Base-by-base conservation (phyloP, 345 rosid genomes). In the Syzygium jambos region DNA sequence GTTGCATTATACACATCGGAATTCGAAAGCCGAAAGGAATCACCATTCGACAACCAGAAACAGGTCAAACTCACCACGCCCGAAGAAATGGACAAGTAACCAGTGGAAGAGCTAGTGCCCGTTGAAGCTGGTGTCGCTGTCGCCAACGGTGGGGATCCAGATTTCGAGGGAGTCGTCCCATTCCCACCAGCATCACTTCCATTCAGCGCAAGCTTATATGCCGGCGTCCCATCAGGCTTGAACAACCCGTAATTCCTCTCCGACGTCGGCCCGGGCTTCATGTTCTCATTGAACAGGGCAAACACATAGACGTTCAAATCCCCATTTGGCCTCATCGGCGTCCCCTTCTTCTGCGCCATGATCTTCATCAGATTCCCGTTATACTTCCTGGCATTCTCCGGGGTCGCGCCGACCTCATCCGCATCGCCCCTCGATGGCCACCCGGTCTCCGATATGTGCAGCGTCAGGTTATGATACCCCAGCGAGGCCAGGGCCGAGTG, bases 361-460 rank as follows among this genome's bases (percentile, higher is more conserved):
- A 93, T 59, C 93, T 95, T 96, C 3, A 96, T 91, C 91, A 96
- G 73, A 89, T 98, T 98, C 29, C 98, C 96, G 52, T 98, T 96
- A 51, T 96, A 98, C 87, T 89, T 95, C 94, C 93, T 94, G 0
- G 99, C 99, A 57, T 98, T 96, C 27, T 98, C 99, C 15, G 84
- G 89, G 7, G 97, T 92, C 0, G 99, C 99, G 11, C 99, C 99
- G 2, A 91, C 87, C 90, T 98, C 99, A 25, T 96, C 95, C 19
- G 49, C 93, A 63, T 96, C 99, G 29, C 99, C 99, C 86, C 93
- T 96, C 1, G 99, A 96, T 19, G 99, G 99, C 99, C 99, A 98
- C 41, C 99, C 99, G 0, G 99, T 98, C 90, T 98, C 99, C 77
- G 99, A 98, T 86, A 98, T 94, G 85, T 94, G 94, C 41, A 98